These are phyloP conservation scores for Wickerhamomyces hampshirensis DNA, from an alignment of 805 yeast species.

Conservation along the genomic window DNA sequence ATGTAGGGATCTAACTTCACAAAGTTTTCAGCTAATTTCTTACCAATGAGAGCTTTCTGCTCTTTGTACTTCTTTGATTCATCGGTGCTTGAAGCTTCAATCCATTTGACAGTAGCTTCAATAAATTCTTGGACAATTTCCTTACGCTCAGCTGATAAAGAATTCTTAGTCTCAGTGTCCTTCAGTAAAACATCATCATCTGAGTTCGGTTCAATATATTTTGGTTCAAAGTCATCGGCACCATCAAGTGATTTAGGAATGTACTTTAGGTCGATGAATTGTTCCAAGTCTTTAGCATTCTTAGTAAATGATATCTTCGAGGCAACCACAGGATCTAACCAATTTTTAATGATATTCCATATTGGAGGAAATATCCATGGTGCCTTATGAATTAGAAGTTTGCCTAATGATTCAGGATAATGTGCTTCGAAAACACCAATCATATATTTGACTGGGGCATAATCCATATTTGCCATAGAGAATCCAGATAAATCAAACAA, in stretches of 20 bases:
- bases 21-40: constrained; percentile 57
- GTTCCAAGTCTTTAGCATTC: constrained; percentile 56
- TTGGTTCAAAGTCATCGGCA: constrained; percentile 48
- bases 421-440: constrained; percentile 90
- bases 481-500: constrained; percentile 85
- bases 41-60: constrained; percentile 51
- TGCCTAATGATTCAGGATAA: constrained; percentile 91
- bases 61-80: constrained; percentile 44
- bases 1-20: constrained; percentile 72
- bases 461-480: constrained; percentile 89
- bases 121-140: constrained; percentile 50
- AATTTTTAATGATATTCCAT: constrained; percentile 87
- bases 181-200: constrained; percentile 48
- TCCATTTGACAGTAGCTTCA: constrained; percentile 72
- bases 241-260: constrained; percentile 80
- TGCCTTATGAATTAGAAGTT: constrained; percentile 82
- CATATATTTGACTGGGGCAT: constrained; percentile 83
- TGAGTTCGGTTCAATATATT: constrained; percentile 56
- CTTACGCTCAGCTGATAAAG: constrained; percentile 47
- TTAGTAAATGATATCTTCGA: constrained; percentile 84
- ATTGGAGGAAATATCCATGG: constrained; percentile 96
- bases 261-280: constrained; percentile 52
- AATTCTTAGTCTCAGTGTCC: constrained; percentile 41
- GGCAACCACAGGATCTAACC: constrained; percentile 97
- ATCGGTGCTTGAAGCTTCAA: constrained; percentile 51